These are phyloP conservation scores for Neofusicoccum parvum DNA, from an alignment of 2,329 filamentous ascomycete genomes.

Conservation along the genomic window DNA sequence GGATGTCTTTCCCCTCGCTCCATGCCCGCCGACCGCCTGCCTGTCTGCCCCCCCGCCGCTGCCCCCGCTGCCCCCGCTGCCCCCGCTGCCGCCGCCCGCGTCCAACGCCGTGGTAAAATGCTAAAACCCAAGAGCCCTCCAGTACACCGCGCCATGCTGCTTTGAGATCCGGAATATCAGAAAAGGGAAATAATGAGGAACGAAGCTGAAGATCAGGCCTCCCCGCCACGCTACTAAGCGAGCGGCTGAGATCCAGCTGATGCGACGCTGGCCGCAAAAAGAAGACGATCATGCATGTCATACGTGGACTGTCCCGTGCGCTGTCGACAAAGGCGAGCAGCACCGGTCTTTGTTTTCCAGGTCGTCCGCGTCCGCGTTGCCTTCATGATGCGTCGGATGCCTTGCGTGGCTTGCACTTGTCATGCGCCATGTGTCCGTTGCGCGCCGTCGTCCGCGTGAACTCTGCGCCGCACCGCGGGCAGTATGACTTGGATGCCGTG, in stretches of 20 bases:
- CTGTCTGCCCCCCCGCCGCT: background rate
- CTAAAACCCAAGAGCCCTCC: conserved; percentile 5
- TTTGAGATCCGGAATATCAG: background rate
- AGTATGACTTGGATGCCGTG: conserved; percentile 83
- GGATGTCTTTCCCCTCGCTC: background rate
- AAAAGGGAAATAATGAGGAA: background rate
- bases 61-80: background rate
- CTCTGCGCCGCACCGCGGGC: conserved; percentile 87
- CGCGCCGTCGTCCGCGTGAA: conserved; percentile 88
- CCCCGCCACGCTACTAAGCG: background rate
- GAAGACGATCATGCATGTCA: conserved; percentile 21
- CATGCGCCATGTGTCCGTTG: conserved; percentile 83
- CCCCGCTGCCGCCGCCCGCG: background rate
- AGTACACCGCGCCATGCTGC: conserved; percentile 21
- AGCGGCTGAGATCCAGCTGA: conserved; percentile 14
- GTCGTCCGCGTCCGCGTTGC: background rate
- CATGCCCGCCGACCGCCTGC: background rate
- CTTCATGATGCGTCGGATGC: conserved; percentile 40
- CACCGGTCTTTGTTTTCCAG: background rate
- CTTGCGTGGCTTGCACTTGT: conserved; percentile 83
- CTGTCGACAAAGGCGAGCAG: too few species aligned
- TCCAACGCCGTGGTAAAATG: conserved; percentile 20
- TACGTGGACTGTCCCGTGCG: conserved; percentile 3
- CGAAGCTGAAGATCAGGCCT: background rate
- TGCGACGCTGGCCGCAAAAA: conserved; percentile 15